A percentile compares a stretch with the other conserved stretches of the same genome.
Conservation (phyloP, 345 rosid species). For the Mangifera indica region DNA sequence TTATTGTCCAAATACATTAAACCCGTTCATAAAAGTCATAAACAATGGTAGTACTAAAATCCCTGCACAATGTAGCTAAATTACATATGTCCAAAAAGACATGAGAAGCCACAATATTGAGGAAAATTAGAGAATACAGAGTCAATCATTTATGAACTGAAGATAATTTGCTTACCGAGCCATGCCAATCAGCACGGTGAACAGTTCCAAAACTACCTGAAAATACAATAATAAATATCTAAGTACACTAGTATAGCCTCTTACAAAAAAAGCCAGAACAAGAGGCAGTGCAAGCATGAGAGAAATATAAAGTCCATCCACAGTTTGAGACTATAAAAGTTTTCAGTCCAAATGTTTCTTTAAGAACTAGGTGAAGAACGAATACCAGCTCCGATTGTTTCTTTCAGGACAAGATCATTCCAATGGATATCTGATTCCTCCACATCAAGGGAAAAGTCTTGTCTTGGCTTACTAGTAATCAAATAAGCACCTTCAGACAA, state of each 20-base stretch:
- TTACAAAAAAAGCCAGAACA: not conserved
- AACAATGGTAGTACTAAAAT: not conserved
- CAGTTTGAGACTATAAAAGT: not conserved
- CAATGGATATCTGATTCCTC: conserved; percentile 90
- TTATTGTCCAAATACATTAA: not conserved
- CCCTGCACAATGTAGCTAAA: not conserved
- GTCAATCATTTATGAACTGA: conserved; percentile 1
- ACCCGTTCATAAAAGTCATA: not conserved
- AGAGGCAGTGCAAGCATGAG: conserved; percentile 7
- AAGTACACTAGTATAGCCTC: conserved; percentile 18
- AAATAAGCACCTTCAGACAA: conserved; percentile 39
- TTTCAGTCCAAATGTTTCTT: conserved; percentile 11
- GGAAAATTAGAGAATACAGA: not conserved
- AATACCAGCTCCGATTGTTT: conserved; percentile 97
- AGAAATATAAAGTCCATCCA: conserved; percentile 5
- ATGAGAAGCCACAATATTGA: not conserved
- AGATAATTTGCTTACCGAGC: conserved; percentile 68
- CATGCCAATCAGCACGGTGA: conserved; percentile 99
- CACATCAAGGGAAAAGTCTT: conserved; percentile 63
- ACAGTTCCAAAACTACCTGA: conserved; percentile 99
- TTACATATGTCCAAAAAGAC: not conserved
- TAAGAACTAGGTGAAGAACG: not conserved
- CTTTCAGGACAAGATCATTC: conserved; percentile 85
- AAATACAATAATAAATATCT: conserved; percentile 30
- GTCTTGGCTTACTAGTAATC: conserved; percentile 40